Conservation (phyloP, 768 basidiomycete genomes). For the Megacollybia marginata region DNA sequence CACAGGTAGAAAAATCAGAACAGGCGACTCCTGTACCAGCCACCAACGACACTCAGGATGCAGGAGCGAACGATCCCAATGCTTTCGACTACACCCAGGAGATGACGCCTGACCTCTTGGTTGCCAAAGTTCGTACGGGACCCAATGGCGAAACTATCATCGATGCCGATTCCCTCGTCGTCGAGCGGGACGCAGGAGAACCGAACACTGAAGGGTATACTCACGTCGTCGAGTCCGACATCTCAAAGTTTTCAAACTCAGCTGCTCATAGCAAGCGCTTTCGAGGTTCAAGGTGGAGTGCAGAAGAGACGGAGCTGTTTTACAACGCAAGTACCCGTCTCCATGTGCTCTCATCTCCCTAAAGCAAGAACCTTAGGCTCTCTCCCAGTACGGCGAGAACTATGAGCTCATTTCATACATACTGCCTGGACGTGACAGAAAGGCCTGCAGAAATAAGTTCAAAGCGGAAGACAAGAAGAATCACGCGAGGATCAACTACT, state of each 20-base stretch:
- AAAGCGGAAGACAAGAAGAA: conserved; percentile 84
- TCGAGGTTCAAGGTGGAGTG: conserved; percentile 81
- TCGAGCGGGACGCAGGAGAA: conserved; percentile 62
- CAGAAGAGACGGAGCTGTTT: conserved; percentile 85
- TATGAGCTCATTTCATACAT: conserved; percentile 88
- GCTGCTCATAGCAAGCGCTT: conserved; percentile 74
- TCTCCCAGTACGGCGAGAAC: conserved; percentile 86
- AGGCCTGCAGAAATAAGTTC: conserved; percentile 90
- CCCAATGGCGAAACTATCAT: conserved; percentile 83
- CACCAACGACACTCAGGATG: conserved; percentile 3
- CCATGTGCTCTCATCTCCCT: conserved; percentile 5
- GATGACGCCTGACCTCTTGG: conserved; percentile 63
- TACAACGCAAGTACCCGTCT: conserved; percentile 53
- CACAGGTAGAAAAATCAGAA: conserved; percentile 13
- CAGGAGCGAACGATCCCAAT: conserved; percentile 9
- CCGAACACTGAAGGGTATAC: conserved; percentile 65
- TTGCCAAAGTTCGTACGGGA: conserved; percentile 81
- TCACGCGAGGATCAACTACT: conserved; percentile 64
- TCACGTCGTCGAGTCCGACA: conserved; percentile 76
- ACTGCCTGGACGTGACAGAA: conserved; percentile 78
- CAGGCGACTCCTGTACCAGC: conserved; percentile 3
- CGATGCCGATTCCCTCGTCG: conserved; percentile 78
- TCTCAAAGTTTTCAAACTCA: conserved; percentile 81
- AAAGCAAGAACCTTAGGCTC: conserved; percentile 43
- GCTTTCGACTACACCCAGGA: conserved; percentile 67